A percentile compares a stretch with the other conserved stretches of the same genome.
phyloP scores from a whole-genome alignment of 2,329 filamentous ascomycete species.

The Fusarium acutatum region DNA sequence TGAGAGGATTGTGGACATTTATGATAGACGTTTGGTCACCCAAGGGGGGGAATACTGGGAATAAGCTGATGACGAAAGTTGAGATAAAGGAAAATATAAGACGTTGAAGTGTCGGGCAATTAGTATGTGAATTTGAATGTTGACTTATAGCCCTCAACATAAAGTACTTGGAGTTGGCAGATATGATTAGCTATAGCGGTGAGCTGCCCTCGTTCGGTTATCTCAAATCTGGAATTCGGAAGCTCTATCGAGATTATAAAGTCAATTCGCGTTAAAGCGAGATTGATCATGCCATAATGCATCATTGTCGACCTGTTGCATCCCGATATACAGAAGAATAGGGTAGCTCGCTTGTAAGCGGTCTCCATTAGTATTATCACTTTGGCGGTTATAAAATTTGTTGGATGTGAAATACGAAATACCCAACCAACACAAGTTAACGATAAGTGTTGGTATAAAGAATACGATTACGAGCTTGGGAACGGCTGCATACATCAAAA shows the following conservation, averaged over 20 bases:
- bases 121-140: not conserved
- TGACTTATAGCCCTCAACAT: too few relatives aligned
- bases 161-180: not conserved
- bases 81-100: not conserved
- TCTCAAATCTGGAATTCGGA: not conserved
- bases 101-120: not conserved
- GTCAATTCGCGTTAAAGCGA: not conserved
- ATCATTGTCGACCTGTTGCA: not conserved
- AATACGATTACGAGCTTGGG: slow-evolving; percentile 21
- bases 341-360: not conserved
- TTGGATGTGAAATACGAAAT: not conserved
- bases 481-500: not conserved
- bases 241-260: not conserved
- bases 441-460: not conserved
- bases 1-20: slow-evolving; percentile 27
- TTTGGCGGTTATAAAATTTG: not conserved
- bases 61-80: not conserved
- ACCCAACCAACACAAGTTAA: not conserved
- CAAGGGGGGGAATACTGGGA: slow-evolving; percentile 1
- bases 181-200: not conserved
- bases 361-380: too few relatives aligned
- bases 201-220: not conserved
- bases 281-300: not conserved
- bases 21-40: slow-evolving; percentile 38
- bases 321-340: not conserved